These are phyloP conservation scores for Auriscalpium microsporum DNA, from an alignment of 768 basidiomycete species.

Conservation along the genomic window DNA sequence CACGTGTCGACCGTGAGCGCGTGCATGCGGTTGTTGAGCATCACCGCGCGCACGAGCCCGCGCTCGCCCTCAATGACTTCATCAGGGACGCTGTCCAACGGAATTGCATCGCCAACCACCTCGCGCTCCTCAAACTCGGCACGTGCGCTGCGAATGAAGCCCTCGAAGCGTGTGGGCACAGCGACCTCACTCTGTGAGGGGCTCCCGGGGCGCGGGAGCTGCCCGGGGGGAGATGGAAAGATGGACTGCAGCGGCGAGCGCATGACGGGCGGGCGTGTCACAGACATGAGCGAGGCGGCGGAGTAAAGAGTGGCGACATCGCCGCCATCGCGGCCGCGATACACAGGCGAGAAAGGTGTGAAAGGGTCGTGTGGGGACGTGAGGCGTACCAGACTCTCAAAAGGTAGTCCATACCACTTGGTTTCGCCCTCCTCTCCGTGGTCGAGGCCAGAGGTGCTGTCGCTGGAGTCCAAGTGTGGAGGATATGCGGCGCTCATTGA, in stretches of 20 bases:
- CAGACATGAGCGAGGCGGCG: constrained; percentile 71
- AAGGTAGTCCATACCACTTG: constrained; percentile 55
- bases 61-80: constrained; percentile 64
- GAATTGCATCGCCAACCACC: constrained; percentile 67
- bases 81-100: constrained; percentile 49
- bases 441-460: constrained; percentile 7
- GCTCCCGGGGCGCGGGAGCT: constrained; percentile 23
- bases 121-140: constrained; percentile 65
- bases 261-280: constrained; percentile 32
- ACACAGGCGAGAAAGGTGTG: constrained; percentile 37
- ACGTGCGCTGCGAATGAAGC: constrained; percentile 32
- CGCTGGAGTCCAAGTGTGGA: constrained; percentile 1
- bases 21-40: constrained; percentile 85
- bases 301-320: constrained; percentile 84
- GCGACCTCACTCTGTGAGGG: constrained; percentile 19
- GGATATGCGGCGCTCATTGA: constrained; percentile 10
- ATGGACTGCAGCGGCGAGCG: constrained; percentile 30
- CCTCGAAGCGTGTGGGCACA: constrained; percentile 13
- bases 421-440: constrained; percentile 22
- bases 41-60: constrained; percentile 73
- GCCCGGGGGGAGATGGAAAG: constrained; percentile 23
- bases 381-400: constrained; percentile 60
- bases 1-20: constrained; percentile 85
- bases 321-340: constrained; percentile 35
- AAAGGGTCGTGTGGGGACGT: constrained; percentile 49